Base-by-base conservation (phyloP, 192 early-diverging fungal species). In the Haplosporangium gracile region DNA sequence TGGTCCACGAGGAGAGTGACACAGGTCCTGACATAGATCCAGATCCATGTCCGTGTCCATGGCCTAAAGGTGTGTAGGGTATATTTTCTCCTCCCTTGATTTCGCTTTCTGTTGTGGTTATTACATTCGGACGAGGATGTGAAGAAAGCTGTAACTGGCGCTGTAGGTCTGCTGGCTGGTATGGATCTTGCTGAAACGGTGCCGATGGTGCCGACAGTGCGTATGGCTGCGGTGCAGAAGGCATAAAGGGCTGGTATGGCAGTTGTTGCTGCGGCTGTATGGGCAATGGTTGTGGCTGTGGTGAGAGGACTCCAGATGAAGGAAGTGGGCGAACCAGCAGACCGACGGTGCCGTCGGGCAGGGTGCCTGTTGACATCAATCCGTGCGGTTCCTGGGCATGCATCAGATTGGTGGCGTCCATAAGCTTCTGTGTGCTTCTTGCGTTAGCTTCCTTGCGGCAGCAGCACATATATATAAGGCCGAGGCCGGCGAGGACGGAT, bases 321-420 rank as follows among this genome's bases (percentile, higher is more conserved):
- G 77, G 77, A 4, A 78, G 36, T 42, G 78, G 78, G 26, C 78
- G 78, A 32, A 79, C 70, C 4, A 63, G 42, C 4, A 79, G 11
- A 11, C 70, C 78, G 6, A 79, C 53, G 10, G 70, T 32, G 1
- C 78, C 78, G 43, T 79, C 78, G 26, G 78, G 78, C n/a, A 57
- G 15, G 18, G 60, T 39, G 3, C 49, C 70, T 15, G 69, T 9
- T 26, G 70, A 72, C 8, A 79, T 57, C 29, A 51, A 43, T 38
- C 78, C 78, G 0, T 72, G 78, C 1, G 78, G 78, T 29, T 79
- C 70, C 55, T 79, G 70, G 55, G 78, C 70, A n/a, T 79, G 78
- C 42, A 72, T 79, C 16, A 63, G 36, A 34, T 79, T 79, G 51
- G 70, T 72, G 36, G 69, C 70, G 20, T 79, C 78, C 78, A 79